Percentiles rank a stretch among this genome's conserved stretches.
These are phyloP conservation scores for Byssoonygena ceratinophila DNA, from an alignment of 2,329 filamentous ascomycete species.

Conservation along the genomic window DNA sequence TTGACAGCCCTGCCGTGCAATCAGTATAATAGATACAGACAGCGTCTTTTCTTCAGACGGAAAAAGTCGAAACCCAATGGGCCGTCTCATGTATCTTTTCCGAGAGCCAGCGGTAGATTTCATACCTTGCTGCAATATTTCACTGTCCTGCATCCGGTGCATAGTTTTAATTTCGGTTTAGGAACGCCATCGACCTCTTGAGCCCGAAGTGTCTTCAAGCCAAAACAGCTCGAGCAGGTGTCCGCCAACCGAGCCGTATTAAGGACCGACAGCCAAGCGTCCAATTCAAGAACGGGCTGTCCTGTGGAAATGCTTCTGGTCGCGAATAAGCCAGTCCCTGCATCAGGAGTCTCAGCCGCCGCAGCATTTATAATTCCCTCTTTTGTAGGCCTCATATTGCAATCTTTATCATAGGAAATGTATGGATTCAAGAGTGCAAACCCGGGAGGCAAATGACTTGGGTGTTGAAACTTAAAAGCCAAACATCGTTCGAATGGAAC, in stretches of 20 bases:
- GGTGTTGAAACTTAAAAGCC: too few species aligned
- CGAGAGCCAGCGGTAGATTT: neutral
- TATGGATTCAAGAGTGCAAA: neutral
- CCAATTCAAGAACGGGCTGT: slow-evolving; percentile 40
- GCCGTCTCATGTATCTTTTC: neutral
- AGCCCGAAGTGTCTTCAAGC: slow-evolving; percentile 25
- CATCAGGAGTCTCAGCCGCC: slow-evolving; percentile 16
- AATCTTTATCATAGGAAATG: neutral
- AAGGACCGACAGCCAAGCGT: slow-evolving; percentile 38
- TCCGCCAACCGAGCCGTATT: slow-evolving; percentile 43
- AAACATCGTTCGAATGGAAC: too few species aligned
- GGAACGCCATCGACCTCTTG: slow-evolving; percentile 16
- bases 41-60: neutral
- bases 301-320: slow-evolving; percentile 39
- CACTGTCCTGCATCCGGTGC: slow-evolving; percentile 48
- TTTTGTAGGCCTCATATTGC: neutral
- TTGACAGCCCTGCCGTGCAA: slow-evolving; percentile 44
- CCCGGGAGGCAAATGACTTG: too few species aligned
- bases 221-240: slow-evolving; percentile 50
- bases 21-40: slow-evolving; percentile 2
- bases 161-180: slow-evolving; percentile 39
- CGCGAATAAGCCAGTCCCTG: slow-evolving; percentile 48
- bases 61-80: neutral
- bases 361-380: neutral
- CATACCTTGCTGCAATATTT: slow-evolving; percentile 51